Conservation (phyloP, 2,329 filamentous ascomycete genomes). For the Hirsutella thompsonii region DNA sequence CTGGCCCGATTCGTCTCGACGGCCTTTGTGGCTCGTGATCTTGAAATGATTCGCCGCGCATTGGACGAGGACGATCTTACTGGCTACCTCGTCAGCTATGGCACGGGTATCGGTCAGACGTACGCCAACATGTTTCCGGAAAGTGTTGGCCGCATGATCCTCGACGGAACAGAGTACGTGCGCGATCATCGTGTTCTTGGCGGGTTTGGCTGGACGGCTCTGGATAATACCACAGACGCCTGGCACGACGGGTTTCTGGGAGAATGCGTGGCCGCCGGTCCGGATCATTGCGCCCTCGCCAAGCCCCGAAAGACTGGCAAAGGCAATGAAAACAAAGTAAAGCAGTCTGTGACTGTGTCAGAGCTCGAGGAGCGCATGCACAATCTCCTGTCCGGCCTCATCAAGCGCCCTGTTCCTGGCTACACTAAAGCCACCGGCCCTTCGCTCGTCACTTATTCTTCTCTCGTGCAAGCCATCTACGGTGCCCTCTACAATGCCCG, state of each 20-base stretch:
- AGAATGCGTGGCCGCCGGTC: constrained; percentile 34
- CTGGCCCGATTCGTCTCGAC: constrained; percentile 32
- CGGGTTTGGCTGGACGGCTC: constrained; percentile 32
- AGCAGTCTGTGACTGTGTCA: constrained; percentile 16
- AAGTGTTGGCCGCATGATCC: constrained; percentile 32
- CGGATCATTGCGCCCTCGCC: constrained; percentile 30
- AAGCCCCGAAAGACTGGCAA: constrained; percentile 10
- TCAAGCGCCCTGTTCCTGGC: constrained; percentile 22
- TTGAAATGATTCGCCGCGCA: constrained; percentile 33
- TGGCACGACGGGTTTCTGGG: constrained; percentile 37
- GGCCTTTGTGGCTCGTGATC: constrained; percentile 31
- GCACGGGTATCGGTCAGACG: constrained; percentile 37
- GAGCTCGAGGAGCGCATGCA: constrained; percentile 26
- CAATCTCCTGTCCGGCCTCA: constrained; percentile 22
- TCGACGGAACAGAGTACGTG: constrained; percentile 36
- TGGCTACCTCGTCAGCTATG: constrained; percentile 37
- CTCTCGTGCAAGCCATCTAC: constrained; percentile 26
- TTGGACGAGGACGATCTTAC: constrained; percentile 33
- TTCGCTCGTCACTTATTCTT: constrained; percentile 31
- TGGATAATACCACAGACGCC: constrained; percentile 35
- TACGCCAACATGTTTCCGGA: constrained; percentile 37
- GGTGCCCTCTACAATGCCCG: constrained; percentile 27
- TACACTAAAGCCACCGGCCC: constrained; percentile 27
- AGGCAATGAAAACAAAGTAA: constrained; percentile 7
- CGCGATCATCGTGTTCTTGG: constrained; percentile 30